Conservation (phyloP, 495 filamentous ascomycete genomes). For the Xylaria sp. region DNA sequence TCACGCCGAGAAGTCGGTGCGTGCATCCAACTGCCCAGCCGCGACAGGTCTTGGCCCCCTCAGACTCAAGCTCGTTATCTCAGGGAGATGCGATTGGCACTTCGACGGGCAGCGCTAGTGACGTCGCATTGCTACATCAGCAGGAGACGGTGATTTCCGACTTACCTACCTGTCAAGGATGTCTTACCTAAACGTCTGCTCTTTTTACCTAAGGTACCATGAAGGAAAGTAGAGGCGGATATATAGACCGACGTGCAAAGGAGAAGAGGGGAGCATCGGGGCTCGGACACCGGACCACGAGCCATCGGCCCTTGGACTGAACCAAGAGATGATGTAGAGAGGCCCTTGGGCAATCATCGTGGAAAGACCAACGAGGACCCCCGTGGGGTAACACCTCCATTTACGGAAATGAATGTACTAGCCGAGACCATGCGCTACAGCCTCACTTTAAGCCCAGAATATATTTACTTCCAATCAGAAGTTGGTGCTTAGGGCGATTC, state of each 20-base stretch:
- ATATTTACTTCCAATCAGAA: conserved; percentile 3
- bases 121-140: conserved; percentile 20
- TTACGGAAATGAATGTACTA: conserved; percentile 6
- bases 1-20: not conserved
- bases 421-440: not conserved
- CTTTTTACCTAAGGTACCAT: conserved; percentile 2
- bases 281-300: not conserved
- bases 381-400: too few relatives aligned
- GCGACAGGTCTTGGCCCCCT: not conserved
- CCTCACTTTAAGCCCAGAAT: not conserved
- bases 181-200: conserved; percentile 8
- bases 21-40: not conserved
- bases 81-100: not conserved
- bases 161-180: conserved; percentile 2
- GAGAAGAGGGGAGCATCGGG: not conserved
- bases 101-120: conserved; percentile 14
- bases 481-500: not conserved
- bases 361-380: not conserved
- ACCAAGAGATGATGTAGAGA: not conserved
- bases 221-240: not conserved
- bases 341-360: not conserved
- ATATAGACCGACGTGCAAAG: not conserved
- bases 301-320: not conserved
- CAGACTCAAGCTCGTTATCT: conserved; percentile 3
- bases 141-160: not conserved